These are phyloP conservation scores for Astrothelium macrocarpum DNA, from an alignment of 495 filamentous ascomycete genomes.

Conservation along the genomic window DNA sequence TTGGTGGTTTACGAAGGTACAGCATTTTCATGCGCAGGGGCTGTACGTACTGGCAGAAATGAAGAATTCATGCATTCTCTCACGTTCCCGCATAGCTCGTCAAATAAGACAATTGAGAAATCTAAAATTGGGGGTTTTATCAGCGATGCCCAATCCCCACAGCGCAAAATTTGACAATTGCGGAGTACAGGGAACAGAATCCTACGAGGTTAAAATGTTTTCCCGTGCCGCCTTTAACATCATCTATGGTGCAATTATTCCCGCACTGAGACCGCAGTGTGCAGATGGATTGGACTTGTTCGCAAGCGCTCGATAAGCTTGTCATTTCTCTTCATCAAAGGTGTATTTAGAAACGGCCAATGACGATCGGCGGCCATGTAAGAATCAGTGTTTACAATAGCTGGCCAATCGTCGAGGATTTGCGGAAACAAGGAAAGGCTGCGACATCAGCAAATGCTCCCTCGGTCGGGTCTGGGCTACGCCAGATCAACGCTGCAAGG, in stretches of 20 bases:
- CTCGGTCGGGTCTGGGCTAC: background rate
- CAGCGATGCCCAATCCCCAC: background rate
- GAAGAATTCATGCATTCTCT: background rate
- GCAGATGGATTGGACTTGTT: background rate
- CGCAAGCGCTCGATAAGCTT: background rate
- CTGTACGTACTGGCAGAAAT: background rate
- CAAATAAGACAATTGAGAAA: background rate
- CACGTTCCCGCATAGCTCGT: background rate
- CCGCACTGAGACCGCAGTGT: background rate
- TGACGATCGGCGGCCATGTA: background rate
- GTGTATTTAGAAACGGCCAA: background rate
- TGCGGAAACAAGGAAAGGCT: background rate
- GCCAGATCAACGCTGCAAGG: constrained; percentile 1
- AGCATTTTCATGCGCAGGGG: background rate
- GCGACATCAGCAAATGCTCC: background rate
- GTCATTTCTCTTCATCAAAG: background rate
- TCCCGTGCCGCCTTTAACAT: background rate
- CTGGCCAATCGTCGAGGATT: background rate
- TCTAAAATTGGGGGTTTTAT: background rate
- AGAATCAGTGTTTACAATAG: background rate
- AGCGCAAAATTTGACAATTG: background rate
- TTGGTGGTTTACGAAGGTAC: background rate
- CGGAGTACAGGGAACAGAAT: background rate
- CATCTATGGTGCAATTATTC: background rate
- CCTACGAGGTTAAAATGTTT: background rate